phyloP scores from a whole-genome alignment of 2,329 filamentous ascomycete genomes.

The Apiospora aurea region DNA sequence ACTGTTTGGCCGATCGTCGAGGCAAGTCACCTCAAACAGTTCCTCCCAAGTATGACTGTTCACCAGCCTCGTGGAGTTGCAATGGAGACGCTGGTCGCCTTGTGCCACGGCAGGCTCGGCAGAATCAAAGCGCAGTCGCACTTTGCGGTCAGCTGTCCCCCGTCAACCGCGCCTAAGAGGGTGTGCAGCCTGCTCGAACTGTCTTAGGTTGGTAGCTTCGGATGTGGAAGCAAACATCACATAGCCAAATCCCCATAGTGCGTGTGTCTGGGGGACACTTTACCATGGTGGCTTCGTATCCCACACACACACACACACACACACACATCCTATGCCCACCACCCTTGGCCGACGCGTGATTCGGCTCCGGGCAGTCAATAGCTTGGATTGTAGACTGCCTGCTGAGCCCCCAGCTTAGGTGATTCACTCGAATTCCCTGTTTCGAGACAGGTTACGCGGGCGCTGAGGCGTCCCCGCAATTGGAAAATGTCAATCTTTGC shows the following conservation, averaged over 20 bases:
- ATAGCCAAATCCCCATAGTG: background rate
- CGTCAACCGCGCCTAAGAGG: conserved; percentile 17
- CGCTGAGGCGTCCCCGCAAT: conserved; percentile 32
- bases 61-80: conserved; percentile 24
- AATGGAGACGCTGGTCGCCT: conserved; percentile 11
- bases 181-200: conserved; percentile 16
- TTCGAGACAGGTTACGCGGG: conserved; percentile 22
- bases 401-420: conserved; percentile 25
- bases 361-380: conserved; percentile 3
- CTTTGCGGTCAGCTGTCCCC: conserved; percentile 23
- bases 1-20: conserved; percentile 19
- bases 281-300: conserved; percentile 23
- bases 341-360: conserved; percentile 23
- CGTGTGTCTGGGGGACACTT: conserved; percentile 9
- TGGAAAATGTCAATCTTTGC: conserved; percentile 30
- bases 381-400: background rate
- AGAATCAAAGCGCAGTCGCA: conserved; percentile 16
- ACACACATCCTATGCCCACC: conserved; percentile 2
- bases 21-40: conserved; percentile 22
- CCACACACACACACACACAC: background rate
- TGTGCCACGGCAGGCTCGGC: conserved; percentile 23
- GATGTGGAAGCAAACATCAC: conserved; percentile 18
- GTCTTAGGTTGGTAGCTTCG: conserved; percentile 22
- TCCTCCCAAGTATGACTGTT: conserved; percentile 21
- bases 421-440: conserved; percentile 34